Conservation (phyloP, 2,329 filamentous ascomycete species). For the Diaporthe sp. region DNA sequence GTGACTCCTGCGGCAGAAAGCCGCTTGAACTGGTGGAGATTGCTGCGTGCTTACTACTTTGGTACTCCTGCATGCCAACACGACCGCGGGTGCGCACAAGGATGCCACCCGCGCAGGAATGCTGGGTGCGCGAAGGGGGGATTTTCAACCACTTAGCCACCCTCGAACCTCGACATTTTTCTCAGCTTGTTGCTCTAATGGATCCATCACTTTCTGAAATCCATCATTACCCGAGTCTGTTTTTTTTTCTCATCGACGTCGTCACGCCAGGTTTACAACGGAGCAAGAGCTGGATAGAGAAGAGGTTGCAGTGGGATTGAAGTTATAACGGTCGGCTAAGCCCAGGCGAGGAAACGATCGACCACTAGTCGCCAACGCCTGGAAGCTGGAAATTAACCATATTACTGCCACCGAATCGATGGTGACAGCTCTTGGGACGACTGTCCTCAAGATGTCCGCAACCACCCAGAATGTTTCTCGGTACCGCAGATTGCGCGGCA, state of each 20-base stretch:
- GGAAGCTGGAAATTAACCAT: conserved; percentile 13
- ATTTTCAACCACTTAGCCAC: conserved; percentile 32
- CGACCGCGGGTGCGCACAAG: conserved; percentile 25
- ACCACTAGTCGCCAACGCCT: conserved; percentile 29
- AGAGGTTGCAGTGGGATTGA: conserved; percentile 22
- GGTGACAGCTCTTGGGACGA: not conserved
- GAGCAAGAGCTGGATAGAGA: conserved; percentile 26
- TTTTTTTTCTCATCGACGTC: not conserved
- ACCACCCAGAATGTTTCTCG: conserved; percentile 48
- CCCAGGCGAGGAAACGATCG: conserved; percentile 27
- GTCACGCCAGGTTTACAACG: not conserved
- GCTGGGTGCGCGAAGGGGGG: conserved; percentile 32
- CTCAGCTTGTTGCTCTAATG: not conserved
- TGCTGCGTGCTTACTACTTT: conserved; percentile 30
- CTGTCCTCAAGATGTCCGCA: conserved; percentile 32
- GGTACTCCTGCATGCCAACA: conserved; percentile 34
- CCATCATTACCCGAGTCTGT: not conserved
- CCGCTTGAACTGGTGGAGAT: conserved; percentile 22
- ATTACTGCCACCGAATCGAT: conserved; percentile 2
- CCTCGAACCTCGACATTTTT: conserved; percentile 31
- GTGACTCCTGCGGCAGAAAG: conserved; percentile 15
- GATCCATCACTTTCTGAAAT: not conserved
- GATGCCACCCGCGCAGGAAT: conserved; percentile 24
- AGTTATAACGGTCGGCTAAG: conserved; percentile 17
- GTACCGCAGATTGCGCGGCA: conserved; percentile 50